Base-by-base conservation (phyloP, 768 basidiomycete genomes). In the Boletus tylopilopsis region DNA sequence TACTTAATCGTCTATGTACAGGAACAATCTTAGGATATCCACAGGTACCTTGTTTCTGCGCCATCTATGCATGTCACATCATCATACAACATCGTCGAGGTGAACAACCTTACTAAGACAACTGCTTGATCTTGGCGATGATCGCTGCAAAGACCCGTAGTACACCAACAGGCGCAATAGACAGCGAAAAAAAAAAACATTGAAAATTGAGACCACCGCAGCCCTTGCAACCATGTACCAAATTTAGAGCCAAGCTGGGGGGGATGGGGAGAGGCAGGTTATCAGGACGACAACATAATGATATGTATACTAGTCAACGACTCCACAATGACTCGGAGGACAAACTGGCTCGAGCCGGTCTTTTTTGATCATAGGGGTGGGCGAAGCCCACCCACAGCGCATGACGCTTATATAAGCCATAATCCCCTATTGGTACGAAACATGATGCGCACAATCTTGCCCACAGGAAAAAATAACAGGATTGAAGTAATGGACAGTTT, bases 301-400 rank as follows among this genome's bases (percentile, higher is more conserved):
- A 23, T 9, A 65, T 73, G 45, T 64, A 78, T 73, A n/a, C 90
- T 91, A 8, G 90, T 94, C 81, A 88, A 75, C 16, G 87, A 87
- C 71, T 94, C 91, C 15, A 87, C 89, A 34, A 94, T 81, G 25
- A n/a, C n/a, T n/a, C n/a, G n/a, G n/a, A 94, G 77, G 24, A 93
- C 89, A 67, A 92, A 92, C 18, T 78, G 79, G 57, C 78, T 85
- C 22, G 73, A 58, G 8, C 91, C 91, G 38, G 88, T 77, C 74
- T 89, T 88, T 66, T 63, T 75, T n/a, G n/a, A n/a, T n/a, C n/a
- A n/a, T n/a, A n/a, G n/a, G n/a, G n/a, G n/a, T n/a, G n/a, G n/a
- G n/a, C n/a, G n/a, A n/a, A n/a, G n/a, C n/a, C n/a, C n/a, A n/a
- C n/a, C n/a, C n/a, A n/a, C n/a, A n/a, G n/a, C n/a, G n/a, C n/a